These are phyloP conservation scores for Cytospora leucostoma DNA, from an alignment of 2,329 filamentous ascomycete genomes.

Conservation along the genomic window DNA sequence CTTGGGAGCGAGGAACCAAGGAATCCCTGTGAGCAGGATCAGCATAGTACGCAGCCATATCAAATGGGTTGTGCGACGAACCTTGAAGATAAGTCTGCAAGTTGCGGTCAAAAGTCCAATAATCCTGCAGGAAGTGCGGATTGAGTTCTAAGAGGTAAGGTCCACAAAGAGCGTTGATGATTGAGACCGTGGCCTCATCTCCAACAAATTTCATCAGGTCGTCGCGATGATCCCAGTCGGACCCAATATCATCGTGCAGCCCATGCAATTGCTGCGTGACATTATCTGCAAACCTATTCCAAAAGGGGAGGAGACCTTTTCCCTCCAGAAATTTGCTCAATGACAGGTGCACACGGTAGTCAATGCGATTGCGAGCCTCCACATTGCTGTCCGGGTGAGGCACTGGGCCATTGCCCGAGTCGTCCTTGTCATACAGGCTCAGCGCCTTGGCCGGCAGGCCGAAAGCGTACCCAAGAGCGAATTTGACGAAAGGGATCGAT, in stretches of 20 bases:
- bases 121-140: constrained; percentile 32
- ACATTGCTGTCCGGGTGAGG: constrained; percentile 19
- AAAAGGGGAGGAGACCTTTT: constrained; percentile 32
- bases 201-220: constrained; percentile 32
- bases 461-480: constrained; percentile 35
- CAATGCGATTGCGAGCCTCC: constrained; percentile 21
- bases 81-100: constrained; percentile 35
- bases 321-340: constrained; percentile 32
- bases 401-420: constrained; percentile 31
- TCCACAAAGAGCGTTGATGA: constrained; percentile 33
- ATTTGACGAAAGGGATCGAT: constrained; percentile 35
- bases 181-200: constrained; percentile 31
- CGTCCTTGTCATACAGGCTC: constrained; percentile 34
- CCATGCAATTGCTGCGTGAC: constrained; percentile 29
- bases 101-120: constrained; percentile 33
- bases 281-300: constrained; percentile 32
- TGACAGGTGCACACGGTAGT: constrained; percentile 31
- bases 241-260: constrained; percentile 25
- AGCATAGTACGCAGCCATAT: constrained; percentile 2
- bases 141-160: constrained; percentile 32
- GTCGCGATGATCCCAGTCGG: constrained; percentile 28
- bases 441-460: constrained; percentile 33
- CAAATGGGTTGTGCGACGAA: not conserved
- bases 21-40: constrained; percentile 27
- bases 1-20: constrained; percentile 33